These are phyloP conservation scores for Coniochaeta pulveracea DNA, from an alignment of 2,329 filamentous ascomycete genomes.

Conservation along the genomic window DNA sequence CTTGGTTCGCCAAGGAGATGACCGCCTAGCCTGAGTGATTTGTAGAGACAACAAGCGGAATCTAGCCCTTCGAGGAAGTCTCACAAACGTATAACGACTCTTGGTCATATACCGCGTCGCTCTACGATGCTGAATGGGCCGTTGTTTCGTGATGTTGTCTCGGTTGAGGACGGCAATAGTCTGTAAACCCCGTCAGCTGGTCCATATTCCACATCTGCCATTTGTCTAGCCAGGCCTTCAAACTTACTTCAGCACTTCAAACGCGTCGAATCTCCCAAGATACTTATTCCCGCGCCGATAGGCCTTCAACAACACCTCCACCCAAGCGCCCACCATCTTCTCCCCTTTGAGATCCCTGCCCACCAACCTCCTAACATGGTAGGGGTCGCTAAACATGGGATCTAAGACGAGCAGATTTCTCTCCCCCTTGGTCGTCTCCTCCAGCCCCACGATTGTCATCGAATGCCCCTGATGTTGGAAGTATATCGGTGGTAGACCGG, in stretches of 20 bases:
- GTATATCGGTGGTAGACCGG: conserved; percentile 72
- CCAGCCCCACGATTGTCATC: conserved; percentile 78
- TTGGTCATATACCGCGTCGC: too few species aligned
- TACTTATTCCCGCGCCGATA: conserved; percentile 64
- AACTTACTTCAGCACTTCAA: conserved; percentile 73
- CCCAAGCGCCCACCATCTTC: conserved; percentile 29
- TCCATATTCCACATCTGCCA: too few species aligned
- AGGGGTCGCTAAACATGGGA: conserved; percentile 65
- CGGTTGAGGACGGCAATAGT: too few species aligned
- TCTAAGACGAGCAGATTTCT: conserved; percentile 77
- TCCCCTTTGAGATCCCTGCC: conserved; percentile 27
- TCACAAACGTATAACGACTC: too few species aligned
- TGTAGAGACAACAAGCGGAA: not conserved
- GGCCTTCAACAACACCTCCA: conserved; percentile 48
- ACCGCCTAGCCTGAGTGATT: conserved; percentile 9
- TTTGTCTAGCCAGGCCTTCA: too few species aligned
- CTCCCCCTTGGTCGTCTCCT: conserved; percentile 52
- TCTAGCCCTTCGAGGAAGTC: too few species aligned
- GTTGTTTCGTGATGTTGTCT: too few species aligned
- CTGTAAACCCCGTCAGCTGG: too few species aligned
- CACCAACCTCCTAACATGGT: conserved; percentile 47
- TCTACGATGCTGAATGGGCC: too few species aligned
- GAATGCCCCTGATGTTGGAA: conserved; percentile 88
- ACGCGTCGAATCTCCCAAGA: conserved; percentile 59
- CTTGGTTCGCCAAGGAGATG: conserved; percentile 53